Base-by-base conservation (phyloP, 75 land plant species). In the Pinus albicaulis region DNA sequence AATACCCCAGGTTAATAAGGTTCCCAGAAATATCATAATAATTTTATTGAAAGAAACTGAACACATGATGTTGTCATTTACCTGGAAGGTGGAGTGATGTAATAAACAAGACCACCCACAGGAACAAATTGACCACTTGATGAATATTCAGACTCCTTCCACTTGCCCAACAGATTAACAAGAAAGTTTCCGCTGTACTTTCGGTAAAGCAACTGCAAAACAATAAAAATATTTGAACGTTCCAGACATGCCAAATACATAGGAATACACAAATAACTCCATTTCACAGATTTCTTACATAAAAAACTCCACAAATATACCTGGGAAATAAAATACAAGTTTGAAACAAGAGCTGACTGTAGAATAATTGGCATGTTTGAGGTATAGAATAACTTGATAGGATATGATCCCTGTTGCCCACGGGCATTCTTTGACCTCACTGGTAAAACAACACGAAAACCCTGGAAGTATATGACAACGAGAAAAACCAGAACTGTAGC, bases 331-430 rank as follows among this genome's bases (percentile, higher is more conserved):
- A 91, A 91, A 74, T 91, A 91, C 31, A 91, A 69, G 78, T 91
- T 91, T 44, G 93, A 85, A 22, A 91, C 93, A 74, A 91, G 87
- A 55, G 93, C 89, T 73, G 92, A 89, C 61, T 91, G 93, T 19
- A 91, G 78, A 78, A 91, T 91, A 52, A 91, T 91, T 25, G 93
- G 93, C 93, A 91, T 91, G 82, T 91, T 91, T 44, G 93, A 91
- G 19, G 93, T 91, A 78, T 91, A 91, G 78, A 91, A 91, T 72
- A 91, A 79, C 73, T 91, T 91, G 76, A 91, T 91, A 23, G 93
- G 93, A 78, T 91, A 91, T 34, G 91, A 89, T 26, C 93, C 92
- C 66, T 91, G 92, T 59, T 91, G 88, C 34, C 91, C 90, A 66
- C 88, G 88, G 22, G 93, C 88, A 83, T 84, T 88, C 79, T 20